Evolutionary conservation across 768 basidiomycete genomes (phyloP).

Genomic region (Pleurotus salmoneostramineus): DNA sequence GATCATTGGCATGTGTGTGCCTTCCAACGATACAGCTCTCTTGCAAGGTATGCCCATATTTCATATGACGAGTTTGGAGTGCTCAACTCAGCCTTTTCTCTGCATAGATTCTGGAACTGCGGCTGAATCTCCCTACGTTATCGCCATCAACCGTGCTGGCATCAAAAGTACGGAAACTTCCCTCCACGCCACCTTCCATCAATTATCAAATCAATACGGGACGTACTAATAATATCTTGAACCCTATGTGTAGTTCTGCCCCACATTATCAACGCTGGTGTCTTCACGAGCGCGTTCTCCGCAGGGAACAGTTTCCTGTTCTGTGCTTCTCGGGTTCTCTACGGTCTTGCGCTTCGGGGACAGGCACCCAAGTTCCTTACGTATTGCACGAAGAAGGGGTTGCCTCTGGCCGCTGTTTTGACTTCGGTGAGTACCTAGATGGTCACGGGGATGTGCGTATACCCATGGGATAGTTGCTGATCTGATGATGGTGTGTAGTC

Average conservation of each 20-base stretch:
- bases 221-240: slow-evolving; percentile 13
- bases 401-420: slow-evolving; percentile 37
- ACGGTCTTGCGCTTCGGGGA: slow-evolving; percentile 47
- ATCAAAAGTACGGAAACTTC: slow-evolving; percentile 42
- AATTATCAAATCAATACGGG: neutral
- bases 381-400: slow-evolving; percentile 40
- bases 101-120: slow-evolving; percentile 48
- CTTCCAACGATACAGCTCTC: slow-evolving; percentile 54
- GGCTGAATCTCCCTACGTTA: slow-evolving; percentile 77
- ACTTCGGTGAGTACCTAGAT: slow-evolving; percentile 19
- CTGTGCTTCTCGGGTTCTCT: slow-evolving; percentile 46
- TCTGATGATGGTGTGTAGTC: slow-evolving; percentile 19
- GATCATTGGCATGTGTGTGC: slow-evolving; percentile 76
- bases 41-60: slow-evolving; percentile 25
- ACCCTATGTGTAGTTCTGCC: slow-evolving; percentile 44
- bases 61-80: too few species aligned
- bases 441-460: neutral
- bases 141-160: slow-evolving; percentile 69
- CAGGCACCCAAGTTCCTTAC: slow-evolving; percentile 41
- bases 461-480: neutral
- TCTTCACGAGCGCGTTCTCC: slow-evolving; percentile 71
- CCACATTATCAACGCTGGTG: slow-evolving; percentile 66
- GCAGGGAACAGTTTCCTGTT: slow-evolving; percentile 66
- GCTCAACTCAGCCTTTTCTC: neutral
- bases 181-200: neutral